Percentiles rank a stretch among this genome's conserved stretches.
Conservation (phyloP, 345 rosid species). For the Eucalyptus erythrocorys region DNA sequence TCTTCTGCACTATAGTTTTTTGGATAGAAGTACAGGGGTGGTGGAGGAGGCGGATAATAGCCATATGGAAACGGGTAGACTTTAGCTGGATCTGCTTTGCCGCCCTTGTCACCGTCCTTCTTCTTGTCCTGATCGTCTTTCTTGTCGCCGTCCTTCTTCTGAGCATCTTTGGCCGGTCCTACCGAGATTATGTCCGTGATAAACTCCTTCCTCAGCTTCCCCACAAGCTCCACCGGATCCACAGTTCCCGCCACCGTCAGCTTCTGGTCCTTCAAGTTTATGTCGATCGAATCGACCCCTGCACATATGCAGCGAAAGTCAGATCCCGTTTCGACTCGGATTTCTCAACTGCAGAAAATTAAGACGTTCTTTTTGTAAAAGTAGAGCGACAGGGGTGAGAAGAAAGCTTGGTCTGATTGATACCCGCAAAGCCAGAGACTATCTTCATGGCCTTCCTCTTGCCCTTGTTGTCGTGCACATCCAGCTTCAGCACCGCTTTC, state of each 20-base stretch:
- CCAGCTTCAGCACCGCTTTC: conserved; percentile 23
- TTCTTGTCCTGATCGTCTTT: not conserved
- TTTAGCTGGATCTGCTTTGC: not conserved
- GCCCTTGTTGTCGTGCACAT: conserved; percentile 2
- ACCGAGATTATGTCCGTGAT: not conserved
- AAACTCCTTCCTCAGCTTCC: not conserved
- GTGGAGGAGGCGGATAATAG: not conserved
- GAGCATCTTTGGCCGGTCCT: conserved; percentile 2
- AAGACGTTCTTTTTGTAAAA: not conserved
- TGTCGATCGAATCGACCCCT: not conserved
- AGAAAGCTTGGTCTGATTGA: not conserved
- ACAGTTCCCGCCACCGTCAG: not conserved
- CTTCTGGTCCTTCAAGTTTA: conserved; percentile 3
- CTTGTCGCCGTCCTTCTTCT: not conserved
- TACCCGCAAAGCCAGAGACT: conserved; percentile 13
- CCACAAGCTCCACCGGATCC: not conserved
- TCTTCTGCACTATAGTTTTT: not conserved
- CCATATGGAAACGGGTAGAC: accelerated
- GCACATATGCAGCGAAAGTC: not conserved
- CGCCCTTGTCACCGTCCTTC: not conserved
- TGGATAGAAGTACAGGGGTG: accelerated
- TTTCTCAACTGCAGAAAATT: not conserved
- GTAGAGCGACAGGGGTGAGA: not conserved
- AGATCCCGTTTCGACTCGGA: not conserved
- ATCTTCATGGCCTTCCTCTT: conserved; percentile 21